Base-by-base conservation (phyloP, 768 basidiomycete genomes). In the Suillus placidus region DNA sequence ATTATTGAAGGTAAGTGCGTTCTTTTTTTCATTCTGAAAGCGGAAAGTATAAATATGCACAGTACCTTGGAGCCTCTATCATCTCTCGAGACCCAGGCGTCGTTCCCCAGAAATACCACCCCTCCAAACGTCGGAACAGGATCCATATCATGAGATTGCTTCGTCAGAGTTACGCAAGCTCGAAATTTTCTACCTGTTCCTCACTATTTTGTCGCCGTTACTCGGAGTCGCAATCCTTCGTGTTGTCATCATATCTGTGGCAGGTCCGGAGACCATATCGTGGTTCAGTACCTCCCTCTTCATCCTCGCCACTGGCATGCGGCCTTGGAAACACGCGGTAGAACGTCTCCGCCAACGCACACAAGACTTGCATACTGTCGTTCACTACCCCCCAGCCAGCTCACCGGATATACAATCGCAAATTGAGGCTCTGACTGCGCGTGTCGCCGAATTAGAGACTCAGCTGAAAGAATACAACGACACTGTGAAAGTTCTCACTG, bases 261-360 rank as follows among this genome's bases (percentile, higher is more conserved):
- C 86, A 1, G 89, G 88, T 30, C 78, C 80, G 3, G 80, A 88
- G 43, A 76, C 85, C 8, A 81, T 92, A n/a, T 91, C 92, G 2
- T 94, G 91, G 91, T 94, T 94, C 78, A 90, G 86, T 72, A 87
- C 87, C 1, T 83, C 86, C 2, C 81, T 94, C 14, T 94, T 94
- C 73, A 87, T 92, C 6, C 84, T 94, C 43, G 88, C 92, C 30
- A 91, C 92, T 2, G 92, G 89, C 20, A 80, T 93, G 71, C 85
- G 93, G 7, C 92, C 93, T 0, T 93, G 92, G 88, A 79, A 87
- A 13, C 93, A 94, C 69, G 80, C 90, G 65, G 76, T 89, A 8
- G 82, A 87, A 32, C 88, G 91, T 43, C 78, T 94, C 38, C 81
- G 79, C 1, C 73, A 86, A 52, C 87, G 88, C n/a, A 86, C 89